Conservation (phyloP, 2,329 filamentous ascomycete species). For the Cladosporium colombiae region DNA sequence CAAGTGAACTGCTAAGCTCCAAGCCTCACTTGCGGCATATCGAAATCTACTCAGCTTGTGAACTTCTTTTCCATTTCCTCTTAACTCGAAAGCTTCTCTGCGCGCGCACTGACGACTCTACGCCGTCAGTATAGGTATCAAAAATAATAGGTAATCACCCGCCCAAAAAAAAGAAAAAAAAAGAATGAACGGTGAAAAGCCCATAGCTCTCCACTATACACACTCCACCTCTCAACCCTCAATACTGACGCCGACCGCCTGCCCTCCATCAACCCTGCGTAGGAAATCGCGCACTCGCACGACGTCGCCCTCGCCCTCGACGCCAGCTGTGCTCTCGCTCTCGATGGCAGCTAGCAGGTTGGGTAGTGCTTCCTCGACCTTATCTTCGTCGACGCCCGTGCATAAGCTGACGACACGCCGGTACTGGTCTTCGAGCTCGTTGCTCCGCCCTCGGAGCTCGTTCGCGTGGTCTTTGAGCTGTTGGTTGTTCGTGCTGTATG, state of each 20-base stretch:
- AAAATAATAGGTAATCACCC: slow-evolving; percentile 3
- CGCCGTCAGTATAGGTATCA: slow-evolving; percentile 8
- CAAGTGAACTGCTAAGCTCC: no score
- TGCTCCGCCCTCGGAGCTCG: slow-evolving; percentile 74
- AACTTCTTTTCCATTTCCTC: not conserved
- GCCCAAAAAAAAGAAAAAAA: not conserved
- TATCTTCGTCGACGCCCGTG: slow-evolving; percentile 73
- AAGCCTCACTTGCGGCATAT: no score
- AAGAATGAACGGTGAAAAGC: not conserved
- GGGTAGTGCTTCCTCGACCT: slow-evolving; percentile 79
- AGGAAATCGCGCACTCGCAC: slow-evolving; percentile 76
- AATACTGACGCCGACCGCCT: not conserved
- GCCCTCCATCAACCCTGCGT: slow-evolving; percentile 67
- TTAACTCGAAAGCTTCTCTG: not conserved
- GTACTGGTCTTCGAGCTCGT: slow-evolving; percentile 84
- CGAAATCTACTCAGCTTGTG: no score
- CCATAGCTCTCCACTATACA: not conserved
- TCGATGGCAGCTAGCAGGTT: slow-evolving; percentile 83
- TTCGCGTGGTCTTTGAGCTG: slow-evolving; percentile 67
- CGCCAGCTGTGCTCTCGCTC: slow-evolving; percentile 60
- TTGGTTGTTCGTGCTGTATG: slow-evolving; percentile 69
- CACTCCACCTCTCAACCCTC: not conserved
- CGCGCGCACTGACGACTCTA: not conserved
- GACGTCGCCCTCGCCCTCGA: slow-evolving; percentile 59
- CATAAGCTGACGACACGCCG: slow-evolving; percentile 84